Percentiles rank a stretch among this genome's conserved stretches.
These are phyloP conservation scores for Zygoascus biomembranicola DNA, from an alignment of 805 yeast genomes.

Conservation along the genomic window DNA sequence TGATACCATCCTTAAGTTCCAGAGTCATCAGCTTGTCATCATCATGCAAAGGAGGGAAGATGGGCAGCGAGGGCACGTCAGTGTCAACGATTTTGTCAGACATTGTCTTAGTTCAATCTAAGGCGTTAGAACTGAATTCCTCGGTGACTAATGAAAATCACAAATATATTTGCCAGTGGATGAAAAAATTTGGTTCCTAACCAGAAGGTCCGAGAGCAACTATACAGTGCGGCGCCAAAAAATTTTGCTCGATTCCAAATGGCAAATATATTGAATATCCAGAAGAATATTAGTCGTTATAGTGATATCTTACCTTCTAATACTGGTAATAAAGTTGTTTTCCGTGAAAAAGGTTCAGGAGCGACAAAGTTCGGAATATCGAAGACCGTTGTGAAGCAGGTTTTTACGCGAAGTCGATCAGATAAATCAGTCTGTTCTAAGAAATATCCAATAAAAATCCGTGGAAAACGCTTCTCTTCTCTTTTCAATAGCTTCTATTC, in stretches of 20 bases:
- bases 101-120: background rate
- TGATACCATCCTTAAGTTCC: constrained; percentile 79
- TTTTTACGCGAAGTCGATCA: background rate
- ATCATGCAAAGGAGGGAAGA: constrained; percentile 82
- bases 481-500: background rate
- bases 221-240: background rate
- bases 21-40: constrained; percentile 77
- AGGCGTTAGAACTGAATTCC: background rate
- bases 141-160: background rate
- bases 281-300: background rate
- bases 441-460: background rate
- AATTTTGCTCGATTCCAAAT: background rate
- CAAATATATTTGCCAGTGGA: background rate
- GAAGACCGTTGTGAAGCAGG: background rate
- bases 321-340: background rate
- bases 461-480: background rate
- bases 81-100: constrained; percentile 1
- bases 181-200: background rate
- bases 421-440: background rate
- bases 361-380: background rate
- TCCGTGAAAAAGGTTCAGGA: no score
- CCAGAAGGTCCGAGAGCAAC: background rate
- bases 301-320: background rate
- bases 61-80: constrained; percentile 51
- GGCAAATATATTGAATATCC: background rate